Conservation (phyloP, 495 filamentous ascomycete species). For the Penicillium herquei region DNA sequence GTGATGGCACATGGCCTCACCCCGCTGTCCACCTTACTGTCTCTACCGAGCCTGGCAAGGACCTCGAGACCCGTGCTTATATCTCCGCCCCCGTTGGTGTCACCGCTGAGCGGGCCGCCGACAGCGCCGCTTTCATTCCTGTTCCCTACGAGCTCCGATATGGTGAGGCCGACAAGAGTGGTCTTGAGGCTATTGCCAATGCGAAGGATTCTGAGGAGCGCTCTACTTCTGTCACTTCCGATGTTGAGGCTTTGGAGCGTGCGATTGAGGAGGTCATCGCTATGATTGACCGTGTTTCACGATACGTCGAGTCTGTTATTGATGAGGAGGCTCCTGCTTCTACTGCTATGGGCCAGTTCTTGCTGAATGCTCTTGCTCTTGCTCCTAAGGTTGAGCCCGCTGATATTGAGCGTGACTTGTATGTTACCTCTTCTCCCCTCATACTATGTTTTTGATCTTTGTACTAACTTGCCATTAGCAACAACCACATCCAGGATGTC, state of each 20-base stretch:
- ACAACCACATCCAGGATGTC: slow-evolving; percentile 98
- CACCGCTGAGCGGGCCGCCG: slow-evolving; percentile 87
- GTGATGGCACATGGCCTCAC: slow-evolving; percentile 94
- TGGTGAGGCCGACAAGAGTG: slow-evolving; percentile 87
- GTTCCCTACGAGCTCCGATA: slow-evolving; percentile 91
- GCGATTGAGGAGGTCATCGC: slow-evolving; percentile 80
- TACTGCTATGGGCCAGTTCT: slow-evolving; percentile 86
- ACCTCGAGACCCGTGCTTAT: slow-evolving; percentile 84
- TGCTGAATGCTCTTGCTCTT: slow-evolving; percentile 86
- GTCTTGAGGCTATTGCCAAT: slow-evolving; percentile 78
- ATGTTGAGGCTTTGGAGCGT: slow-evolving; percentile 83
- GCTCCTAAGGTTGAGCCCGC: slow-evolving; percentile 89
- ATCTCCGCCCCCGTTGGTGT: slow-evolving; percentile 94
- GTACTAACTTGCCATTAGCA: slow-evolving; percentile 50
- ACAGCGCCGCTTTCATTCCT: slow-evolving; percentile 94
- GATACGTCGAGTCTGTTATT: slow-evolving; percentile 83
- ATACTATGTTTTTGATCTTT: slow-evolving; percentile 30
- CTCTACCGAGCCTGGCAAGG: slow-evolving; percentile 77
- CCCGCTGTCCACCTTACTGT: slow-evolving; percentile 95
- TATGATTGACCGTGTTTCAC: slow-evolving; percentile 84
- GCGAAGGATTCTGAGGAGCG: slow-evolving; percentile 79
- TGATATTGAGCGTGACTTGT: slow-evolving; percentile 93
- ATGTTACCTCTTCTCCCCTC: slow-evolving; percentile 29
- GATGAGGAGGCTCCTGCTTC: slow-evolving; percentile 67
- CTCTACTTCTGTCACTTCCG: slow-evolving; percentile 67